These are phyloP conservation scores for Talaromyces liani DNA, from an alignment of 495 filamentous ascomycete species.

Conservation along the genomic window DNA sequence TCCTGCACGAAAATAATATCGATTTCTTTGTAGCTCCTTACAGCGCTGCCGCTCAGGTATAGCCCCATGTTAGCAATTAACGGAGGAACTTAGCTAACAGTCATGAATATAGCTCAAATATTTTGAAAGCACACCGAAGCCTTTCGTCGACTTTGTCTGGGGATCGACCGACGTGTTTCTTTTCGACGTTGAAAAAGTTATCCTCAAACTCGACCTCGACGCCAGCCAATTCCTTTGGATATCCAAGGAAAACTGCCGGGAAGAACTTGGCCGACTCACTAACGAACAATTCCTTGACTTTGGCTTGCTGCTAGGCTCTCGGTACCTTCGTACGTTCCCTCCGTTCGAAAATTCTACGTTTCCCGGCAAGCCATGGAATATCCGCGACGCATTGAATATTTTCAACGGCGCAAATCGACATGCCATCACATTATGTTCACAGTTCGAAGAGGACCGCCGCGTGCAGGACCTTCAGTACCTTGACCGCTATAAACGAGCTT, in stretches of 20 bases:
- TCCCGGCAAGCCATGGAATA: slow-evolving; percentile 36
- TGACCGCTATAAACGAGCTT: slow-evolving; percentile 75
- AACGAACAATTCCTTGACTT: slow-evolving; percentile 75
- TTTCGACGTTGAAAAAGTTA: slow-evolving; percentile 78
- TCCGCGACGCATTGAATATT: slow-evolving; percentile 64
- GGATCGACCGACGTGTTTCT: slow-evolving; percentile 82
- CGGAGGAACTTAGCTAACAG: background rate
- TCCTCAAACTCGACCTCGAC: slow-evolving; percentile 69
- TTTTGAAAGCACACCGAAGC: slow-evolving; percentile 60
- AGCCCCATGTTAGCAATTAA: background rate
- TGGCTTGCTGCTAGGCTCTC: slow-evolving; percentile 75
- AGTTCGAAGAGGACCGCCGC: slow-evolving; percentile 64
- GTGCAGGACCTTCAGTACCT: slow-evolving; percentile 66
- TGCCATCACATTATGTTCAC: slow-evolving; percentile 56
- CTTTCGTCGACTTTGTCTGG: slow-evolving; percentile 69
- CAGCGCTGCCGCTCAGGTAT: slow-evolving; percentile 81
- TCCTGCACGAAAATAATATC: slow-evolving; percentile 60
- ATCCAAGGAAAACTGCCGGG: slow-evolving; percentile 60
- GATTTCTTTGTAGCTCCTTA: slow-evolving; percentile 86
- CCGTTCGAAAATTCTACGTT: slow-evolving; percentile 53
- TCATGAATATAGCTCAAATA: slow-evolving; percentile 60
- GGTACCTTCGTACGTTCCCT: slow-evolving; percentile 71
- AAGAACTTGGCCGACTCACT: slow-evolving; percentile 58
- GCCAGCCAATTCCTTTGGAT: slow-evolving; percentile 60
- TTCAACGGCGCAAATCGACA: slow-evolving; percentile 57